A percentile compares a stretch with the other conserved stretches of the same genome.
phyloP scores from a whole-genome alignment of 2,329 filamentous ascomycete species.

The Aspergillus tanneri region DNA sequence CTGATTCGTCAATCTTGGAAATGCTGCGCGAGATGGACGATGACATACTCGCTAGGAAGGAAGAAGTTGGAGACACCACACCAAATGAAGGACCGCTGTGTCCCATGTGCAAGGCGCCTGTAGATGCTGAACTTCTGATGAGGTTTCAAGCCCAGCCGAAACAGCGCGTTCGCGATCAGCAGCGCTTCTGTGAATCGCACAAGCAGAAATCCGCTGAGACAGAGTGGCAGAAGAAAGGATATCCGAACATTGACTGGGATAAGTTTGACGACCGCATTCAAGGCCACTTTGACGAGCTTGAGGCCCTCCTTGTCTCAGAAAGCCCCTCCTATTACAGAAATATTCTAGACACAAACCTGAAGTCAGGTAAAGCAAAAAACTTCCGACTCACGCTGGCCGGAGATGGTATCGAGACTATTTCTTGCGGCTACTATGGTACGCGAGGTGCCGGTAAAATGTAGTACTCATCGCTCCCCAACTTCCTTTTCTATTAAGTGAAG shows the following conservation, averaged over 20 bases:
- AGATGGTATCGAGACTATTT: slow-evolving; percentile 54
- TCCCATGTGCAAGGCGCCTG: slow-evolving; percentile 64
- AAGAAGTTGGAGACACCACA: slow-evolving; percentile 9
- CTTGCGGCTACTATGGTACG: slow-evolving; percentile 80
- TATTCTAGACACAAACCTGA: slow-evolving; percentile 55
- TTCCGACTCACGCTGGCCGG: slow-evolving; percentile 54
- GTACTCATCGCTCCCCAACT: slow-evolving; percentile 27
- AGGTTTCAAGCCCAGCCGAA: slow-evolving; percentile 46
- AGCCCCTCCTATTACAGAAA: slow-evolving; percentile 60
- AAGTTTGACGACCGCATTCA: slow-evolving; percentile 59
- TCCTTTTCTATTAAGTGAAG: not conserved
- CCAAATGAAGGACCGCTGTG: slow-evolving; percentile 47
- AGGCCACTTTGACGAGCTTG: slow-evolving; percentile 56
- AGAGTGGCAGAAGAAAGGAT: slow-evolving; percentile 55
- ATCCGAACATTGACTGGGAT: slow-evolving; percentile 71
- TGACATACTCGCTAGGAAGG: slow-evolving; percentile 11
- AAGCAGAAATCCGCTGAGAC: slow-evolving; percentile 54
- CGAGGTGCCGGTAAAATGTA: slow-evolving; percentile 71
- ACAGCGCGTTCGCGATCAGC: slow-evolving; percentile 37
- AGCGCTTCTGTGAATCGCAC: slow-evolving; percentile 64
- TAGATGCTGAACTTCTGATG: slow-evolving; percentile 57
- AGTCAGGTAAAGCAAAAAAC: slow-evolving; percentile 59
- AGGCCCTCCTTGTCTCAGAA: slow-evolving; percentile 56
- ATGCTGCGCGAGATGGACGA: slow-evolving; percentile 18
- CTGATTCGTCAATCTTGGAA: slow-evolving; percentile 20